Evolutionary conservation across 1,139 yeast genomes (phyloP), one percentile per base, ranked within the genome.

Genomic region (Taphrina deformans): DNA sequence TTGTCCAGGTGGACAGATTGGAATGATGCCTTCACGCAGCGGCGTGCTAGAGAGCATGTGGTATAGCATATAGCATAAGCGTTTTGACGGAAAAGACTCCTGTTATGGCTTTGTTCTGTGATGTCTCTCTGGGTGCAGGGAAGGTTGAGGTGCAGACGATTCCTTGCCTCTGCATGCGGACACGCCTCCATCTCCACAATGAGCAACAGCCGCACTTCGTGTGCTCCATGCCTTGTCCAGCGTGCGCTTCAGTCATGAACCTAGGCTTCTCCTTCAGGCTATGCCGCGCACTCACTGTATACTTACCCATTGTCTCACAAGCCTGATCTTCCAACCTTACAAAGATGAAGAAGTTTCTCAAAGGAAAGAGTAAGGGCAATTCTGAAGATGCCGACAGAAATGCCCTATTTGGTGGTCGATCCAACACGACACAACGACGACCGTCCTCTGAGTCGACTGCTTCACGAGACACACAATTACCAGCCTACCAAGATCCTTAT

Each of bases 1-100:
- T 62, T n/a, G 62, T 66, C 14, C 67, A 65, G 46, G 60, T 55
- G 12, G 67, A 65, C 16, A 41, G 67, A 14, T 40, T 24, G 33
- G 62, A 33, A 3, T 58, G 21, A 26, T 4, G 7, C 14, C 4
- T 48, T 2, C 3, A 23, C 4, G 14, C 45, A 40, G 6, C n/a
- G n/a, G n/a, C n/a, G n/a, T 40, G 45, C 45, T 10, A 10, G 35
- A 14, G 41, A 38, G 41, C 16, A 2, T 38, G 21, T n/a, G n/a
- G 41, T 6, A 38, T 12, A 38, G 41, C 41, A 38, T 38, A 38
- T 38, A 38, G 41, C 41, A 38, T 38, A 38, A 38, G 41, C 41
- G 16, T 38, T 14, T 38, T n/a, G 18, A 14, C n/a, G 41, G 41
- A 38, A 29, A 29, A 29, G 6, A 6, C 6, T 29, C 10, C 9